A percentile compares a stretch with the other conserved stretches of the same genome.
These are phyloP conservation scores for Diaporthe capsici DNA, from an alignment of 2,329 filamentous ascomycete genomes.

Conservation along the genomic window DNA sequence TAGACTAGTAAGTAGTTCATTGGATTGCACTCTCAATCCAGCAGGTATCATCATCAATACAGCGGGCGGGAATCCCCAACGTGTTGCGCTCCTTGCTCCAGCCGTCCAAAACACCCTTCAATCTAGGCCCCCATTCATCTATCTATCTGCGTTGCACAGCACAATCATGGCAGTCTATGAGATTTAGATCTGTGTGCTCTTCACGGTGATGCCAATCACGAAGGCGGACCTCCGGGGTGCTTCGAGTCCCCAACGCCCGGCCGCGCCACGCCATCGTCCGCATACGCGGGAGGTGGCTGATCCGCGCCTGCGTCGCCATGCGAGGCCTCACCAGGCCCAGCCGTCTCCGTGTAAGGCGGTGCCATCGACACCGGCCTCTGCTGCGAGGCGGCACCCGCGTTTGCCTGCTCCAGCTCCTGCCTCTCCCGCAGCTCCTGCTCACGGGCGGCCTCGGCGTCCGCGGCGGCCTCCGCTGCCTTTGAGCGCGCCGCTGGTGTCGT, in stretches of 20 bases:
- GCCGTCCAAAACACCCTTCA: neutral
- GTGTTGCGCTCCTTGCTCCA: neutral
- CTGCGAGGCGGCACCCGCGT: conserved; percentile 2
- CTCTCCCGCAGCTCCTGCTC: conserved; percentile 38
- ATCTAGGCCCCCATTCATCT: neutral
- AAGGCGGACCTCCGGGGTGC: conserved; percentile 28
- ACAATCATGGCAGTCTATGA: neutral
- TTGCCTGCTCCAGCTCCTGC: conserved; percentile 27
- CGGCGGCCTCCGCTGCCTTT: conserved; percentile 47
- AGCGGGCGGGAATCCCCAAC: neutral
- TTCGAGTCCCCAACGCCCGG: conserved; percentile 46
- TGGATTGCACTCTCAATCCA: neutral
- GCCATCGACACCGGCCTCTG: conserved; percentile 38
- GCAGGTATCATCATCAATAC: conserved; percentile 26
- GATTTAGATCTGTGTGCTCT: neutral
- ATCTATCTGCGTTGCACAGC: neutral
- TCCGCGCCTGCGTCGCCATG: conserved; percentile 40
- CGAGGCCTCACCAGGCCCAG: conserved; percentile 22
- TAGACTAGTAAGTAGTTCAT: neutral
- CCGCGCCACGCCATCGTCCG: conserved; percentile 43
- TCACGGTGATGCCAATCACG: neutral
- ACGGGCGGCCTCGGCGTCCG: conserved; percentile 40
- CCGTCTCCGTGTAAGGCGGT: conserved; percentile 48
- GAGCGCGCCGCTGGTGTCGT: conserved; percentile 39
- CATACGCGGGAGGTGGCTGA: conserved; percentile 51